Evolutionary conservation across 2,329 filamentous ascomycete genomes (phyloP), one percentile per base, ranked within the genome.

Genomic region (Ophiostoma pallidulum): DNA sequence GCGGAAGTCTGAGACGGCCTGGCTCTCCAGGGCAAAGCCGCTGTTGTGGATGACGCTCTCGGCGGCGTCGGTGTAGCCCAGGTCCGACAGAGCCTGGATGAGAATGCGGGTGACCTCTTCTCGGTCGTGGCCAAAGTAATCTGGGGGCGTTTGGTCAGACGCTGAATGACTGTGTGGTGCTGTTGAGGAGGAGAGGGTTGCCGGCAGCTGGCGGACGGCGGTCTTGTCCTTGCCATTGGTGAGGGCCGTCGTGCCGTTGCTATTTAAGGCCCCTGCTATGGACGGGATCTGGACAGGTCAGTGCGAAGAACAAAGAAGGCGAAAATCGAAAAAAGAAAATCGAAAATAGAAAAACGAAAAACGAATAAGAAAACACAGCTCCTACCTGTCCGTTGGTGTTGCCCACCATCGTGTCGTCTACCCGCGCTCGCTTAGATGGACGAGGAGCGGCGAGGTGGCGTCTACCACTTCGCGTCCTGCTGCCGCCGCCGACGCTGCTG

Each of bases 81-180:
- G 74, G 62, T 96, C 91, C 20, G 81, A 78, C 54, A 98, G 68
- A 31, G 89, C 86, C 65, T 98, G 92, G 59, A 98, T 92, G 58
- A 98, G 67, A 54, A 97, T 84, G 46, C 92, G 76, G 5, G 91
- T 94, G 38, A 97, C 84, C 68, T 98, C 91, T 70, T 95, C 89
- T 61, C 88, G 80, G 61, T 92, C 80, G 61, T 97, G 91, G 16
- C 89, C 90, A 60, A 81, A 84, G 63, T 94, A 97, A 24, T 63
- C 65, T 38, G 57, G 50, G 8, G 31, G 14, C 20, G 18, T 5
- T 9, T 4, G 9, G 1, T 28, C 18, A 4, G 38, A 16, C n/a
- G n/a, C n/a, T 28, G 38, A 26, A 7, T 20, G 20, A 19, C 7
- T 6, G 36, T 24, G 18, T 22, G 26, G 33, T 28, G 28, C n/a